Evolutionary conservation across 169 alveolate genomes (phyloP).

Genomic region (Eimeria acervulina): DNA sequence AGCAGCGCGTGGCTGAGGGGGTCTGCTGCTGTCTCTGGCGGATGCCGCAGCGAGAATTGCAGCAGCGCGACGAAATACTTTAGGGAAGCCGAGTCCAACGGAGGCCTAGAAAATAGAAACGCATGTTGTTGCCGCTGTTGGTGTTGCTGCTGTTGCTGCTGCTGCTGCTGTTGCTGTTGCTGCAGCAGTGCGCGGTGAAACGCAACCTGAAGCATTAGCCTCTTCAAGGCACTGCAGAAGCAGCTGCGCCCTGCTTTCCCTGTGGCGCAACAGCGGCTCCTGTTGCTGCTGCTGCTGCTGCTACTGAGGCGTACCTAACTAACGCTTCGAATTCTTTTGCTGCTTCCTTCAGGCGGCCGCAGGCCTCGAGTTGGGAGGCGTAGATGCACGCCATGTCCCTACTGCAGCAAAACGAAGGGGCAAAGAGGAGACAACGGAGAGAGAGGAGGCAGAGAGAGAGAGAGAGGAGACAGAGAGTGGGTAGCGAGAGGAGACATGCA

Average conservation of each 20-base stretch:
- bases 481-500: not conserved
- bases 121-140: not conserved
- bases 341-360: constrained; percentile 65
- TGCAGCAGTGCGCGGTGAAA: no score
- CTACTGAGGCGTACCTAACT: constrained; percentile 17
- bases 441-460: not conserved
- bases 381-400: constrained; percentile 64
- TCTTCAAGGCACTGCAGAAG: not conserved
- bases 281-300: not conserved
- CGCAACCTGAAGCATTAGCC: not conserved
- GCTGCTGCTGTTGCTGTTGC: not conserved
- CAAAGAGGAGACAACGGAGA: not conserved
- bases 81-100: constrained; percentile 20
- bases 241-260: not conserved
- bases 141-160: not conserved
- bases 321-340: constrained; percentile 48
- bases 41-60: constrained; percentile 70
- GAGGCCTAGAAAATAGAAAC: constrained; percentile 3
- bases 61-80: constrained; percentile 66
- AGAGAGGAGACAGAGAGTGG: not conserved
- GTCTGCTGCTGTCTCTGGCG: constrained; percentile 70
- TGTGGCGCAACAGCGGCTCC: not conserved
- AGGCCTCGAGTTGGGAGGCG: constrained; percentile 64
- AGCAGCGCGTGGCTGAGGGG: constrained; percentile 69
- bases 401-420: not conserved